Evolutionary conservation across 2,329 filamentous ascomycete genomes (phyloP).

Genomic region (Lojkania enalia): DNA sequence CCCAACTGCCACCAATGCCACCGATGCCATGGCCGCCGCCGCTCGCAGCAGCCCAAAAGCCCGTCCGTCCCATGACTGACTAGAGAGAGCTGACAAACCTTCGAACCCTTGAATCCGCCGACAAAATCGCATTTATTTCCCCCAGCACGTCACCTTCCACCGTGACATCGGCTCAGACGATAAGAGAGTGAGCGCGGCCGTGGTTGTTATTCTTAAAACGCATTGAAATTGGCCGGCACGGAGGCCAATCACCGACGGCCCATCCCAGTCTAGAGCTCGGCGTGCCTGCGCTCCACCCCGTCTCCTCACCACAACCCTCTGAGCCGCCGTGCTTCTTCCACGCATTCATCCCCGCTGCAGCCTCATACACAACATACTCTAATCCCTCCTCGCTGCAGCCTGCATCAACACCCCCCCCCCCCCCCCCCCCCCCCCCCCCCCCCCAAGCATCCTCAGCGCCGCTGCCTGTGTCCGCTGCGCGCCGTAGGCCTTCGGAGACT

Average conservation of each 20-base stretch:
- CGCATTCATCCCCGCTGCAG: constrained; percentile 29
- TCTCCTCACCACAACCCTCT: constrained; percentile 9
- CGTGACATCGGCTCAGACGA: too few relatives aligned
- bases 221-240: constrained; percentile 14
- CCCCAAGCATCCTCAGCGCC: constrained; percentile 11
- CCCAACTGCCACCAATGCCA: not conserved
- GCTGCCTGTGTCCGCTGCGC: constrained; percentile 18
- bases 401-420: constrained; percentile 8
- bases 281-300: constrained; percentile 19
- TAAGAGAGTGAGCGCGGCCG: too few relatives aligned
- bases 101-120: too few relatives aligned
- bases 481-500: constrained; percentile 13
- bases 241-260: constrained; percentile 10
- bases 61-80: too few relatives aligned
- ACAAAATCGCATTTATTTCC: too few relatives aligned
- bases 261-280: constrained; percentile 2
- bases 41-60: too few relatives aligned
- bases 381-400: constrained; percentile 13
- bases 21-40: constrained; percentile 3
- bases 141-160: too few relatives aligned
- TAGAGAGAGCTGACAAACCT: too few relatives aligned
- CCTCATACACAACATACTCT: constrained; percentile 30
- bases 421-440: constrained; percentile 9
- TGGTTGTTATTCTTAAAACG: constrained; percentile 8
- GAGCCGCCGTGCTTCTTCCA: constrained; percentile 21